A percentile compares a stretch with the other conserved stretches of the same genome.
These are phyloP conservation scores for Blepharisma japonicum DNA, from an alignment of 73 alveolate species.

Conservation along the genomic window DNA sequence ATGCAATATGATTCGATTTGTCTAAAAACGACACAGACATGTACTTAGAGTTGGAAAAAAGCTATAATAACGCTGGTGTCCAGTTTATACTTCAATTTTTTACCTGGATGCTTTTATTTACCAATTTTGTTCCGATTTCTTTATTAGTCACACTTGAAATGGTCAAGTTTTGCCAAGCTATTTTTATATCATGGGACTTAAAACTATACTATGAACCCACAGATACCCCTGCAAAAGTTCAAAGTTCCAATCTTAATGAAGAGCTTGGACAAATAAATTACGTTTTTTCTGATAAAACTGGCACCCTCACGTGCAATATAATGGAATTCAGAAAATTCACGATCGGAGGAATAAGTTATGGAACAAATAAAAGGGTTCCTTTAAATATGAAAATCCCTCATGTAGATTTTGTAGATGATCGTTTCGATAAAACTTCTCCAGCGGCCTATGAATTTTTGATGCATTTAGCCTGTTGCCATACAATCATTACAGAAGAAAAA, in stretches of 20 bases:
- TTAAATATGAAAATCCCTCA: constrained; percentile 4
- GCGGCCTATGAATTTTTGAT: constrained; percentile 45
- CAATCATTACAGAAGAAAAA: constrained; percentile 65
- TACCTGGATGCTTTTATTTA: constrained; percentile 29
- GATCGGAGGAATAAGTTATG: constrained; percentile 18
- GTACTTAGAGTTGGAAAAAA: neutral
- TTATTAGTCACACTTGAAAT: constrained; percentile 94
- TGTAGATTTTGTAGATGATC: constrained; percentile 11
- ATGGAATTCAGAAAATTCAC: constrained; percentile 49
- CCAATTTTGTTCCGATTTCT: constrained; percentile 95
- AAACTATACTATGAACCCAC: constrained; percentile 64
- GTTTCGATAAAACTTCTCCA: neutral
- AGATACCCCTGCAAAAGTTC: constrained; percentile 44
- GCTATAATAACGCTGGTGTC: neutral
- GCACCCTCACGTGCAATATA: constrained; percentile 48
- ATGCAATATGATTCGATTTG: constrained; percentile 48
- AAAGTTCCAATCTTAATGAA: constrained; percentile 54
- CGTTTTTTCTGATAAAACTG: constrained; percentile 57
- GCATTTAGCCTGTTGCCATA: constrained; percentile 71
- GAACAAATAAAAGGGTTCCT: neutral
- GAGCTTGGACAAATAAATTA: constrained; percentile 50
- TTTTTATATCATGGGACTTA: constrained; percentile 78
- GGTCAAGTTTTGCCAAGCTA: constrained; percentile 92
- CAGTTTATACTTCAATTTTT: neutral
- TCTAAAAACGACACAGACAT: neutral